Percentiles rank a stretch among this genome's conserved stretches.
Evolutionary conservation across 768 basidiomycete genomes (phyloP).

Genomic region (Suillus fuscotomentosus): DNA sequence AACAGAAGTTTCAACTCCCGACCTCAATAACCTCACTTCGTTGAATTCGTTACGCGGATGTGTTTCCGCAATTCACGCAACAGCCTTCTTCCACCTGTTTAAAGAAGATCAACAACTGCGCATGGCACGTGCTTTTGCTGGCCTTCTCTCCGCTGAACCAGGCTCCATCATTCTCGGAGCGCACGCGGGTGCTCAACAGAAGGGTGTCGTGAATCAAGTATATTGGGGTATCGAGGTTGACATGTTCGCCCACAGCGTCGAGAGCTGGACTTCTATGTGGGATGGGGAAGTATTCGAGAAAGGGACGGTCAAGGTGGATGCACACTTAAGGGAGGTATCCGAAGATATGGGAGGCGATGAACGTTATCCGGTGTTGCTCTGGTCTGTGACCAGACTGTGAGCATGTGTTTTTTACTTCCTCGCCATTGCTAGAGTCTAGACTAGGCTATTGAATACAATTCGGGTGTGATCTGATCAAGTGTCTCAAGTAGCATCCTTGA

Average conservation of each 20-base stretch:
- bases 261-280: constrained; percentile 38
- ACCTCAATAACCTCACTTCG: constrained; percentile 32
- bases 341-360: neutral
- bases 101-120: constrained; percentile 35
- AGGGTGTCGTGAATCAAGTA: neutral
- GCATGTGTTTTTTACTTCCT: too few species aligned
- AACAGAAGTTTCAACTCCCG: constrained; percentile 18
- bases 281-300: constrained; percentile 34
- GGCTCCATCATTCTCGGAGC: constrained; percentile 48
- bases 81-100: constrained; percentile 50
- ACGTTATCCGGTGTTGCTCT: neutral
- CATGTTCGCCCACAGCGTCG: constrained; percentile 32
- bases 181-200: constrained; percentile 26
- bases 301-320: constrained; percentile 30
- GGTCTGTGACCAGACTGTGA: neutral
- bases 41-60: constrained; percentile 44
- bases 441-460: neutral
- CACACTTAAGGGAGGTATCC: neutral
- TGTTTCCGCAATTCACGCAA: constrained; percentile 46
- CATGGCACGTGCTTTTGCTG: constrained; percentile 40
- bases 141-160: constrained; percentile 38
- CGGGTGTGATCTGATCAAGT: neutral
- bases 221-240: neutral
- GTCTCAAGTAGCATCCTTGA: neutral
- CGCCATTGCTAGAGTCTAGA: too few species aligned